Evolutionary conservation across 768 basidiomycete species (phyloP), one percentile per base, ranked within the genome.

Genomic region (Exsudoporus frostii): DNA sequence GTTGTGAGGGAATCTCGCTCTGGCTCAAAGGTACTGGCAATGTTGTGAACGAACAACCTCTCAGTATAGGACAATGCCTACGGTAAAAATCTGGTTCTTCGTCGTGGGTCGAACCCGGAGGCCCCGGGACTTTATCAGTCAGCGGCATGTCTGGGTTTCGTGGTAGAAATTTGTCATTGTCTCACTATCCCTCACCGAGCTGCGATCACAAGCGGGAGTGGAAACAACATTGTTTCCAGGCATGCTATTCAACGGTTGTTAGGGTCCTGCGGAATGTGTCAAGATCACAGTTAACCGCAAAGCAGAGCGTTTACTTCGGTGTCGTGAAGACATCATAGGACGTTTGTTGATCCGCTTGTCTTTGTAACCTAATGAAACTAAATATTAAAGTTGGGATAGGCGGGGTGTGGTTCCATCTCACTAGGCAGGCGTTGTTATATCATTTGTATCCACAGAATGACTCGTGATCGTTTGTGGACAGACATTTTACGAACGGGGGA

Each of bases 391-490:
- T 41, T 4, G 1, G 13, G 15, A 19, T 6, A 5, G 0, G 25
- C 19, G 24, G n/a, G 0, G 24, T 27, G 1, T 7, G 10, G 17
- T 45, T 14, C 39, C 36, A 38, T 24, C 61, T 63, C 37, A 70
- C 69, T 69, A 67, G 37, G 38, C 40, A 0, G 63, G 65, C 2
- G 61, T 57, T 17, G 24, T 38, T n/a, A 45, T 10, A 37, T 33
- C 43, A 38, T 55, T 34, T 32, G 34, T 34, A 32, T 56, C 58
- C 36, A 48, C 17, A n/a, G 65, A 69, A 46, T 48, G 29, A 39
- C 60, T 65, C 53, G 63, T n/a, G 50, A 39, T 48, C 69, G 60
- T 53, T 71, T 71, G 14, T 65, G 47, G 59, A 20, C 20, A 41
- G 29, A 34, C 15, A 20, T 8, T 19, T 32, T 30, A 39, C 6